Conservation (phyloP, 2,329 filamentous ascomycete genomes). For the Fusarium sp. region DNA sequence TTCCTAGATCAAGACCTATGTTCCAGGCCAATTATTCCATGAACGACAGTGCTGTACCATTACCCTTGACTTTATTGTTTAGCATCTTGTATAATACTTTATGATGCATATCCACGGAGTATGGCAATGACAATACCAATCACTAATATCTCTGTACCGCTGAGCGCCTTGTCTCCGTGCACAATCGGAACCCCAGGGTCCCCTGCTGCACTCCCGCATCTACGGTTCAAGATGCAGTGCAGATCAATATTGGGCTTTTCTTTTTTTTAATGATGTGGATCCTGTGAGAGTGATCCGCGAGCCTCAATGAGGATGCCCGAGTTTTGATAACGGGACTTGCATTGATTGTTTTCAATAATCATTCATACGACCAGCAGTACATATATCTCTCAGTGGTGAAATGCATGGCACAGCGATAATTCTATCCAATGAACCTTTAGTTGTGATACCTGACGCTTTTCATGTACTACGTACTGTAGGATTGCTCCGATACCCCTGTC, state of each 20-base stretch:
- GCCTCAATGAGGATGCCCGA: neutral
- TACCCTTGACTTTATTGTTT: neutral
- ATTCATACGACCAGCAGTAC: neutral
- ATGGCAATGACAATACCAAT: neutral
- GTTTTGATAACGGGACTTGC: neutral
- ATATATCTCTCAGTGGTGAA: neutral
- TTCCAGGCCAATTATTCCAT: neutral
- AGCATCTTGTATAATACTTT: neutral
- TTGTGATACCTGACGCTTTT: slow-evolving; percentile 2
- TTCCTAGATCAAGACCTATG: neutral
- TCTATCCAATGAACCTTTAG: slow-evolving; percentile 9
- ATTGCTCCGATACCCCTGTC: slow-evolving; percentile 36
- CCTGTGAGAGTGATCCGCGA: slow-evolving; percentile 11
- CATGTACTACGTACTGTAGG: neutral
- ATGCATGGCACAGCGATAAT: neutral
- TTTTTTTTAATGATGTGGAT: slow-evolving; percentile 2
- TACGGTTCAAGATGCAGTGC: slow-evolving; percentile 32
- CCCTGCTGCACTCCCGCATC: slow-evolving; percentile 28
- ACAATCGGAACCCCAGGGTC: slow-evolving; percentile 15
- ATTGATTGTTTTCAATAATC: neutral
- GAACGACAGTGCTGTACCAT: neutral
- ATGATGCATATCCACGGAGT: neutral
- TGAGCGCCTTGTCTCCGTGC: slow-evolving; percentile 8
- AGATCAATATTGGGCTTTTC: slow-evolving; percentile 26
- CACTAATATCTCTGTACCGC: neutral